Base-by-base conservation (phyloP, 306 rosid species). In the Castanopsis chinensis region DNA sequence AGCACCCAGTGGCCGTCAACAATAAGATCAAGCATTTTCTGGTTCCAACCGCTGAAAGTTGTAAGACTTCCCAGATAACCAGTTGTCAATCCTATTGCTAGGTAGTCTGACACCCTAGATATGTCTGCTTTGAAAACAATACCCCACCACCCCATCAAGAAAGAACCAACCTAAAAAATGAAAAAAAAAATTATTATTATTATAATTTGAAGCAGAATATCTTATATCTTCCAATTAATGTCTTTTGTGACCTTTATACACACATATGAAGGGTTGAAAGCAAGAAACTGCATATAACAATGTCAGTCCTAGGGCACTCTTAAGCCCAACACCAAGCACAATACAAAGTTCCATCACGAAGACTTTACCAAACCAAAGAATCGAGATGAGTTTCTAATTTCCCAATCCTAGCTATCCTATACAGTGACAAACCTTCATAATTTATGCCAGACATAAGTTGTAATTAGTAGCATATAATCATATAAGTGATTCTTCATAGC, bases 101-200 rank as follows among this genome's bases (percentile, higher is more conserved):
- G 83, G 89, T 87, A 87, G 78, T 94, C 92, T 53, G 97, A 92
- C 57, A 91, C 72, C 1, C 51, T 45, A 35, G 89, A 80, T 78
- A 94, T 91, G 81, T 92, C 91, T 59, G 68, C 85, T 85, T 94
- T 94, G 87, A 92, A 92, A 63, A 86, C 93, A 69, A 92, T 85
- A 74, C 99, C 99, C 73, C 86, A 92, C 99, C 99, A 92, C 55
- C 99, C 97, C 99, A 94, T 92, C 51, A 91, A 81, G 86, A 94
- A 92, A 43, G 97, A 94, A 74, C 97, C 98, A 55, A 92, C 86
- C 99, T 94, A 74, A 35, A 81, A 81, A 13, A 55, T 72, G 73
- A 64, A 49, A 73, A 8, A 57, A 35, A 5, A 0, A 1, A 35
- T 1, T n/a, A 6, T 6, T 35, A 9, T 8, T 9, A 11, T 9